Conservation (phyloP, 768 basidiomycete genomes). For the Hemileccinum rubropunctum region DNA sequence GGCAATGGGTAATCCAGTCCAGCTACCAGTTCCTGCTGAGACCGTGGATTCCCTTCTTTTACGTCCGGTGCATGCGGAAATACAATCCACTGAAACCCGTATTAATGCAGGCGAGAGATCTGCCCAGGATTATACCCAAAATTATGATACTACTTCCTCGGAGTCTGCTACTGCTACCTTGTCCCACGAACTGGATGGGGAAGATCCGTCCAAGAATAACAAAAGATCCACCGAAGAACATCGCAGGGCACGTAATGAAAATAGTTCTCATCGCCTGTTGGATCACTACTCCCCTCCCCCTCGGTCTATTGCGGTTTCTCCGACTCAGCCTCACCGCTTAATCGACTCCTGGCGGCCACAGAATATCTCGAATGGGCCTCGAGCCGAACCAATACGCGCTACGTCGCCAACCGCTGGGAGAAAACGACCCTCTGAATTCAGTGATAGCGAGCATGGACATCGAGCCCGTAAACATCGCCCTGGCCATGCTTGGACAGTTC, state of each 20-base stretch:
- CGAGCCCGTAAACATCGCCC: slow-evolving; percentile 25
- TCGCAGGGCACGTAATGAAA: slow-evolving; percentile 3
- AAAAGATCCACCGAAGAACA: slow-evolving; percentile 9
- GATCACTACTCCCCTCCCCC: slow-evolving; percentile 15
- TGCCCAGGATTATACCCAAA: slow-evolving; percentile 1
- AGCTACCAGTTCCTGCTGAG: slow-evolving; percentile 4
- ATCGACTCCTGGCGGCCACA: slow-evolving; percentile 8
- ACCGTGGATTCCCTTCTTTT: slow-evolving; percentile 9
- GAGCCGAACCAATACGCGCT: slow-evolving; percentile 18
- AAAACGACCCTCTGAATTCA: slow-evolving; percentile 22
- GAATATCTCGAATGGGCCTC: slow-evolving; percentile 6
- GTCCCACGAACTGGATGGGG: slow-evolving; percentile 3
- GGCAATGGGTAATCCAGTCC: slow-evolving; percentile 8
- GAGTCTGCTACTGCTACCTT: slow-evolving; percentile 5
- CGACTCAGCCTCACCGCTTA: slow-evolving; percentile 2
- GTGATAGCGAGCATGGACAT: slow-evolving; percentile 18
- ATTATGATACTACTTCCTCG: slow-evolving; percentile 1
- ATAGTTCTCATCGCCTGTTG: background rate
- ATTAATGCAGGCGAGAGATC: background rate
- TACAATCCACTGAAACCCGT: background rate
- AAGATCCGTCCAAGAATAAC: slow-evolving; percentile 11
- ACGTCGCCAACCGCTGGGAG: slow-evolving; percentile 13
- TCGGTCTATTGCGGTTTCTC: slow-evolving; percentile 2
- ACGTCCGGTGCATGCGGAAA: slow-evolving; percentile 7
- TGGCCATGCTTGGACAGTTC: slow-evolving; percentile 16